A percentile compares a stretch with the other conserved stretches of the same genome.
These are phyloP conservation scores for Hypomontagnella submonticulosa DNA, from an alignment of 495 filamentous ascomycete genomes.

Conservation along the genomic window DNA sequence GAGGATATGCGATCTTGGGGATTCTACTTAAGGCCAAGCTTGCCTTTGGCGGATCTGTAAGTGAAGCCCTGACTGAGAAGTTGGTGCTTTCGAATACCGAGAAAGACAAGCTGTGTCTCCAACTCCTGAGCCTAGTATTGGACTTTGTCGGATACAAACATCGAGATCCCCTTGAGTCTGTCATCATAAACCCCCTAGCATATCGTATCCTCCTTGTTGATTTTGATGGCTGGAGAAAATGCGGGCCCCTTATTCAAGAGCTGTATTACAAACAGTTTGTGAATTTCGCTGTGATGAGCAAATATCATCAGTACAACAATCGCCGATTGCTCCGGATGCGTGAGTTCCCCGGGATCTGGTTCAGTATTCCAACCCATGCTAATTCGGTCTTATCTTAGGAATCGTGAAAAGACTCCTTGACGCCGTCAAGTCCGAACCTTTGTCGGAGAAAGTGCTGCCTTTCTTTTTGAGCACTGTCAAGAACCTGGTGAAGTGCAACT, in stretches of 20 bases:
- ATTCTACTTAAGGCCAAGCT: conserved; percentile 81
- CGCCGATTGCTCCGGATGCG: conserved; percentile 88
- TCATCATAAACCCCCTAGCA: conserved; percentile 94
- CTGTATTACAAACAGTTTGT: conserved; percentile 93
- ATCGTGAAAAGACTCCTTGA: conserved; percentile 91
- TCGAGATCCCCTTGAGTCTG: conserved; percentile 78
- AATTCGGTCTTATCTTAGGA: conserved; percentile 60
- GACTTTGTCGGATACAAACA: conserved; percentile 88
- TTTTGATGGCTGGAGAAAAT: conserved; percentile 88
- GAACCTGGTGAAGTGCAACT: conserved; percentile 78
- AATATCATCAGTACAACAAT: conserved; percentile 90
- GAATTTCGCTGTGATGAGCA: conserved; percentile 83
- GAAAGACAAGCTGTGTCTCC: conserved; percentile 70
- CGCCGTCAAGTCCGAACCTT: conserved; percentile 84
- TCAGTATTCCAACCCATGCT: conserved; percentile 26
- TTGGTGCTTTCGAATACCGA: conserved; percentile 61
- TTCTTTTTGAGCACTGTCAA: conserved; percentile 82
- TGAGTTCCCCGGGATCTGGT: conserved; percentile 62
- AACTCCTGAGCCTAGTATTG: conserved; percentile 80
- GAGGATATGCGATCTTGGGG: conserved; percentile 90
- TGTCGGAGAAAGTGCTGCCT: conserved; percentile 73
- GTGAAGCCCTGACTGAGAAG: conserved; percentile 53
- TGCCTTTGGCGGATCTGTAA: conserved; percentile 58
- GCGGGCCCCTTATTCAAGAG: conserved; percentile 75
- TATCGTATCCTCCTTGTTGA: conserved; percentile 93